Evolutionary conservation across 495 filamentous ascomycete species (phyloP).

Genomic region (Lophium mytilinum): DNA sequence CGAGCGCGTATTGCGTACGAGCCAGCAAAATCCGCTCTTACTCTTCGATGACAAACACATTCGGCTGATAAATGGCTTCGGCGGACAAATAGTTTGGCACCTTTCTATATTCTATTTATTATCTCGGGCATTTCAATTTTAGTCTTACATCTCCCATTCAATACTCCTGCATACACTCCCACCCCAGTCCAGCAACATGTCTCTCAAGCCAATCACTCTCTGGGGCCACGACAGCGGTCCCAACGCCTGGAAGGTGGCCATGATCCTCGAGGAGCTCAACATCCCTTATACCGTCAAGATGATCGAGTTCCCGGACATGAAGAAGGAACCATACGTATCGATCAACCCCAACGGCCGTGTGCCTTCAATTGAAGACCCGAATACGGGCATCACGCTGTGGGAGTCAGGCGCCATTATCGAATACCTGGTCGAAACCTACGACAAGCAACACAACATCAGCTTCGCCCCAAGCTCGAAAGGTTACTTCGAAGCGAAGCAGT

Average conservation of each 20-base stretch:
- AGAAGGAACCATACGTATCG: constrained; percentile 45
- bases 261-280: constrained; percentile 55
- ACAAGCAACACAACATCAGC: constrained; percentile 51
- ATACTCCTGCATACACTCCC: background rate
- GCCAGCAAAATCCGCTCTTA: too few relatives aligned
- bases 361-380: constrained; percentile 57
- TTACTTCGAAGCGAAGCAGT: constrained; percentile 51
- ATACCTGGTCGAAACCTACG: constrained; percentile 66
- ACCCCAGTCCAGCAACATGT: constrained; percentile 25
- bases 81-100: background rate
- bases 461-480: constrained; percentile 43
- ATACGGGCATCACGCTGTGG: constrained; percentile 59
- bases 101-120: background rate
- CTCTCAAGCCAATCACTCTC: constrained; percentile 40
- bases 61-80: background rate
- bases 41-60: too few relatives aligned
- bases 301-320: constrained; percentile 45
- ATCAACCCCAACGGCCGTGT: constrained; percentile 70
- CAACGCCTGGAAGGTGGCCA: constrained; percentile 59
- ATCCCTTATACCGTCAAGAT: constrained; percentile 45
- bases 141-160: background rate
- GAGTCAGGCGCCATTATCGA: constrained; percentile 67
- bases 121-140: background rate
- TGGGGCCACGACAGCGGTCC: constrained; percentile 38
- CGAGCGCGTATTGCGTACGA: too few relatives aligned